phyloP scores from a whole-genome alignment of 2,329 filamentous ascomycete species.

The Hymenoscyphus scutula region DNA sequence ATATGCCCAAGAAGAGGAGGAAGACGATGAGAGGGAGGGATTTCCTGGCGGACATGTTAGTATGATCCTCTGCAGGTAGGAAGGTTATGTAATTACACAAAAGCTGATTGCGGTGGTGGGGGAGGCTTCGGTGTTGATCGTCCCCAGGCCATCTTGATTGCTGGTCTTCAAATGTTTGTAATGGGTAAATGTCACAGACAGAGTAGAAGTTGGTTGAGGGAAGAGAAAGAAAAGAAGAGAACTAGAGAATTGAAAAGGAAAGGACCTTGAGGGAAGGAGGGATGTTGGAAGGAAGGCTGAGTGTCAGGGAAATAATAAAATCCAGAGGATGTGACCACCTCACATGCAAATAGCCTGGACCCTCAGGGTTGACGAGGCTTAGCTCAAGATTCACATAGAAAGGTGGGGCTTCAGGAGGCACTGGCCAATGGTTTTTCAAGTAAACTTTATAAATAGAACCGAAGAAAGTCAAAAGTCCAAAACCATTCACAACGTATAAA shows the following conservation, averaged over 20 bases:
- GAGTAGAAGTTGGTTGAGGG: constrained; percentile 15
- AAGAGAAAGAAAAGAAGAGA: constrained; percentile 6
- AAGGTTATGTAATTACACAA: constrained; percentile 31
- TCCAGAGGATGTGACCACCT: no score
- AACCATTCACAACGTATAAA: no score
- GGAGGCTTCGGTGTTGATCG: constrained; percentile 28
- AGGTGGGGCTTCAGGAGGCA: no score
- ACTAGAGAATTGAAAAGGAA: neutral
- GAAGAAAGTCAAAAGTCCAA: neutral
- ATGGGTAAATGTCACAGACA: constrained; percentile 4
- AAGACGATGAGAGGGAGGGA: constrained; percentile 66
- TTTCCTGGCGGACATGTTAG: constrained; percentile 38
- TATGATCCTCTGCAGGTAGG: neutral
- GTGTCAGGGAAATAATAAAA: no score
- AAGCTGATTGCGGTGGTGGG: constrained; percentile 35
- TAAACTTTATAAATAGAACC: neutral
- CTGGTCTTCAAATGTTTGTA: constrained; percentile 2
- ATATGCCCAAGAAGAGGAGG: constrained; percentile 53
- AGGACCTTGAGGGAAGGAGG: neutral
- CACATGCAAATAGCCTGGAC: neutral
- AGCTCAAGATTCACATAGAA: no score
- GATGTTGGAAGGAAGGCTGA: neutral
- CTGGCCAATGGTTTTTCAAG: neutral
- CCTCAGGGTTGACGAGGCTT: neutral
- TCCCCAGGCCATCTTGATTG: constrained; percentile 38